Evolutionary conservation across 257 asterid species (phyloP), one percentile per base, ranked within the genome.

Genomic region (Nicotiana otophora): DNA sequence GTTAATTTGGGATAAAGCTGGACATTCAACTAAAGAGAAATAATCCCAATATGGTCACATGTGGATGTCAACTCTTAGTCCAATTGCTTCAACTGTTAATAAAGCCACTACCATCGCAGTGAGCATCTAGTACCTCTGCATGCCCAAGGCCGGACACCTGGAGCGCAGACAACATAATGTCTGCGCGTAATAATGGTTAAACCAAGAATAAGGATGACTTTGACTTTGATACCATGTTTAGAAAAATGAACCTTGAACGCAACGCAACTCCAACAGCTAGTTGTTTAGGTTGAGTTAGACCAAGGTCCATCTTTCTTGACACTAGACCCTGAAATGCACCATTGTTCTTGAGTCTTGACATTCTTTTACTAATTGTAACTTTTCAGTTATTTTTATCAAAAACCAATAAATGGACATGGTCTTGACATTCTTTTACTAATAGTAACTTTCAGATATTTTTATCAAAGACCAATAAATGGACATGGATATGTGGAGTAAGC

Each of bases 361-460:
- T 48, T 74, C 61, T 72, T 72, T 48, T 72, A 72, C 79, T 14
- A 15, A 48, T 74, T 1, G 12, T 48, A 23, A 48, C 58, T 74
- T 15, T 31, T 23, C 39, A 74, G 79, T 23, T 72, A 72, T 74
- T 31, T 14, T 74, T 5, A 74, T 74, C 78, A 0, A 16, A 48
- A 30, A 14, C 62, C 61, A 74, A 74, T 48, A 48, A 46, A 6
- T 12, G 79, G 61, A 63, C n/a, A 63, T 28, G 39, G 69, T 39
- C 48, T 39, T 46, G 79, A 72, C 79, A 42, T 46, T 72, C 61
- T 72, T 72, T 46, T 72, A 72, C 78, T 6, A 14, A 72, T 72
- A 0, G 11, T 46, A 23, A 46, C 57, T 72, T 14, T 23, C 36
- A 72, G 79, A 46, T 70, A 70, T 72, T 30, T 12, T 72, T 5